A percentile compares a stretch with the other conserved stretches of the same genome.
Conservation (phyloP, 805 yeast genomes). For the Debaryomyces tyrocola region DNA sequence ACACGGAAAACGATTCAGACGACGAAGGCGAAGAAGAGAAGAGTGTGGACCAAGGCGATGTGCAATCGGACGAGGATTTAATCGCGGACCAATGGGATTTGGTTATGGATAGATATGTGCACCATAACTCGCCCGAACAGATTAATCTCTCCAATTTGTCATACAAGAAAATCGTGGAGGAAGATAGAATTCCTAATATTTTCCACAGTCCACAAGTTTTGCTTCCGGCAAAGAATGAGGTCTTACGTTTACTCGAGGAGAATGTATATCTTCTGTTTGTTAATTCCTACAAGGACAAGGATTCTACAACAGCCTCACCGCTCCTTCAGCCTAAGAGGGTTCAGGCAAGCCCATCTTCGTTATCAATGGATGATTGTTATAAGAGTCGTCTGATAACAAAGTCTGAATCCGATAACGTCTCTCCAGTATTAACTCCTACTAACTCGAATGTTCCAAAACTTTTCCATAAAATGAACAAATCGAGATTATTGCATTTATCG, state of each 20-base stretch:
- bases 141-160: slow-evolving; percentile 48
- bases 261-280: slow-evolving; percentile 27
- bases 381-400: background rate
- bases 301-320: slow-evolving; percentile 2
- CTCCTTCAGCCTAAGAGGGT: background rate
- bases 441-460: slow-evolving; percentile 1
- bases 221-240: slow-evolving; percentile 29
- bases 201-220: slow-evolving; percentile 29
- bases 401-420: background rate
- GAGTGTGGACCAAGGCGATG: background rate
- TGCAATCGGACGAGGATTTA: slow-evolving; percentile 1
- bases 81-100: slow-evolving; percentile 32
- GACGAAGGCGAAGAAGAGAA: background rate
- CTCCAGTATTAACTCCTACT: slow-evolving; percentile 7
- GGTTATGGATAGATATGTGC: slow-evolving; percentile 42
- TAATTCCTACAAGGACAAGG: slow-evolving; percentile 7
- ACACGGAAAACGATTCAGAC: slow-evolving; percentile 2
- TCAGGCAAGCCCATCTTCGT: background rate
- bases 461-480: slow-evolving; percentile 3
- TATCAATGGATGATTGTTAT: background rate
- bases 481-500: slow-evolving; percentile 7
- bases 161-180: slow-evolving; percentile 22
- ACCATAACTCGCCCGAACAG: slow-evolving; percentile 45
- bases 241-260: slow-evolving; percentile 32
- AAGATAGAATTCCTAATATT: slow-evolving; percentile 7